phyloP scores from a whole-genome alignment of 78 protist genomes.

The Carpediemonas membranifera region DNA sequence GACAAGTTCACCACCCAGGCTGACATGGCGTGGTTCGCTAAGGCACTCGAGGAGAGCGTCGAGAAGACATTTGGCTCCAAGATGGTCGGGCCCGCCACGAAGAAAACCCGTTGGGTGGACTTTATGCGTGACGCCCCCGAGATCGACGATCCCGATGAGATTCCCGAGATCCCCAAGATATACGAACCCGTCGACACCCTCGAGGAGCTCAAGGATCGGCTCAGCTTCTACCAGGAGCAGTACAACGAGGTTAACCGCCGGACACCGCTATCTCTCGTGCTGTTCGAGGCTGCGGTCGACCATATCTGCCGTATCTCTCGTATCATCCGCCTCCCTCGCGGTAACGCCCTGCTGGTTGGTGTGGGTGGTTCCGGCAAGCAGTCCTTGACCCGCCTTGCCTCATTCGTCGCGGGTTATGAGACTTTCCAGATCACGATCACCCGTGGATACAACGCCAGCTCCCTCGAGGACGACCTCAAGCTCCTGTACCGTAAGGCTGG shows the following conservation, averaged over 20 bases:
- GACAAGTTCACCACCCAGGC: constrained; percentile 46
- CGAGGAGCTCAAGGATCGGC: constrained; percentile 10
- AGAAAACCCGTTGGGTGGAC: too few relatives aligned
- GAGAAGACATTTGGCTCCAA: neutral
- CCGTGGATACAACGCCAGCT: constrained; percentile 40
- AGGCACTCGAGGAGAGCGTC: neutral
- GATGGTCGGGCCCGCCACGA: too few relatives aligned
- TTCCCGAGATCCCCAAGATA: constrained; percentile 25
- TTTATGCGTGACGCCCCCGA: constrained; percentile 51
- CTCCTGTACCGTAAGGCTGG: constrained; percentile 56
- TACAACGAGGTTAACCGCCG: constrained; percentile 54
- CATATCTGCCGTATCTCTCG: constrained; percentile 60
- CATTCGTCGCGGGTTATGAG: constrained; percentile 45
- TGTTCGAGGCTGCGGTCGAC: constrained; percentile 61
- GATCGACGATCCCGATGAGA: constrained; percentile 20
- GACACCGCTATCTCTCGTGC: constrained; percentile 49
- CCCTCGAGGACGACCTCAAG: constrained; percentile 67
- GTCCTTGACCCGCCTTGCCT: constrained; percentile 59
- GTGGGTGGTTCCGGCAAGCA: constrained; percentile 77
- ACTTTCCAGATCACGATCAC: constrained; percentile 45
- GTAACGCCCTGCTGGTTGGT: constrained; percentile 68
- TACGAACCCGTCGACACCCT: constrained; percentile 31
- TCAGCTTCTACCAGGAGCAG: neutral
- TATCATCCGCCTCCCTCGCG: constrained; percentile 44
- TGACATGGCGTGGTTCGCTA: constrained; percentile 35